These are phyloP conservation scores for Fusarium tjaetaba DNA, from an alignment of 2,329 filamentous ascomycete species.

Conservation along the genomic window DNA sequence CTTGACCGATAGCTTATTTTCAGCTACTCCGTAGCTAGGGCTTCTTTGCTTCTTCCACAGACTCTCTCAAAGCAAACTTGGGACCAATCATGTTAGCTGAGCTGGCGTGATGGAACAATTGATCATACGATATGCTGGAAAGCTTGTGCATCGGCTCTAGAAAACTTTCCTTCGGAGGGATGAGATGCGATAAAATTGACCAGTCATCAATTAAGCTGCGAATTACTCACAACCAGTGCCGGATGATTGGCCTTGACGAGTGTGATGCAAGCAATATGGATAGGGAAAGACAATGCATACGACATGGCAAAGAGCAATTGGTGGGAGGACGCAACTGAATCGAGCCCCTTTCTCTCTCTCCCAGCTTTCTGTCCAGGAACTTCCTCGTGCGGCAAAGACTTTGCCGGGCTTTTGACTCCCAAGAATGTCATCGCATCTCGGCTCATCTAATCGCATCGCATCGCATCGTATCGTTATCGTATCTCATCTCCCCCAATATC, in stretches of 20 bases:
- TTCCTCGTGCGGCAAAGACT: not conserved
- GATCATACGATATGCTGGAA: slow-evolving; percentile 41
- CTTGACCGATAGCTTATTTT: slow-evolving; percentile 5
- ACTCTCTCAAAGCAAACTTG: not conserved
- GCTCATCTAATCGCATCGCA: slow-evolving; percentile 37
- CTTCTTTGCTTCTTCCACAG: slow-evolving; percentile 32
- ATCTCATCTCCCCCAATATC: slow-evolving; percentile 40
- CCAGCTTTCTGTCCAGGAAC: not conserved
- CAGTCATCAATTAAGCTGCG: slow-evolving; percentile 24
- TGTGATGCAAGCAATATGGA: not conserved
- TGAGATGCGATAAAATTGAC: slow-evolving; percentile 2
- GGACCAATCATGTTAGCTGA: slow-evolving; percentile 20
- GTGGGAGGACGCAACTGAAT: not conserved
- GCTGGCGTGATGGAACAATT: slow-evolving; percentile 42
- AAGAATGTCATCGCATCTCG: slow-evolving; percentile 3
- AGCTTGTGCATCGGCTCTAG: slow-evolving; percentile 8
- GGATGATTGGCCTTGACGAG: not conserved
- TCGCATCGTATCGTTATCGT: slow-evolving; percentile 35
- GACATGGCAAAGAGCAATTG: not conserved
- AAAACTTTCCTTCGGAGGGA: slow-evolving; percentile 4
- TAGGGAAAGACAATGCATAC: not conserved
- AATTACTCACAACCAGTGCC: slow-evolving; percentile 16
- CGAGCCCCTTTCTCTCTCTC: not conserved
- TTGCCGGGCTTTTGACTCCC: not conserved
- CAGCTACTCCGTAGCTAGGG: not conserved